Evolutionary conservation across 805 yeast species (phyloP), one percentile per base, ranked within the genome.

Genomic region (Cyberlindnera galapagoensis): DNA sequence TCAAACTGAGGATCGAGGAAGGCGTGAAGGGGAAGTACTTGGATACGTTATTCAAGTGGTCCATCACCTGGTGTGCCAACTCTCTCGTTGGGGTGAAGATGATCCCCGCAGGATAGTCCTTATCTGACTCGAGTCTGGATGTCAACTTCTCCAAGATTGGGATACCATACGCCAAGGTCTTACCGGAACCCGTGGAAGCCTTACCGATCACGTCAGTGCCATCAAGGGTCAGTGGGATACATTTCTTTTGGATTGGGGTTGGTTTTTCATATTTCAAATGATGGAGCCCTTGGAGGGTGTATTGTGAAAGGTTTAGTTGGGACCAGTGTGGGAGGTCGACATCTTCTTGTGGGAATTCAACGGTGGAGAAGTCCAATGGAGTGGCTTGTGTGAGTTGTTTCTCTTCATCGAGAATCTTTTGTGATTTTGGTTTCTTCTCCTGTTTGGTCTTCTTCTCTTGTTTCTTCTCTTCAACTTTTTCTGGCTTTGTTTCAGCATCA

Each of bases 131-230:
- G 11, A 21, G n/a, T 29, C 32, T 22, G 6, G 56, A 35, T 13
- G 76, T 46, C 37, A 73, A 70, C 38, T 67, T 72, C 51, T 90
- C 95, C 39, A 92, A 56, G 18, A 94, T 79, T 8, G 98, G 97
- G 18, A 92, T 74, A 28, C 96, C 96, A 56, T 85, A 92, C 0
- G 98, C 99, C 36, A 88, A 63, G 0, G 98, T 92, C 54, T 92
- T 92, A 67, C 98, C 98, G 1, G 95, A 84, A 55, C 98, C 98
- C 1, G 98, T 92, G 9, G 92, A 80, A 11, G 98, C 98, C 52
- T 90, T 92, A 34, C 98, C 98, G 43, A 92, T 77, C 4, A 92
- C 73, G 58, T 92, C 97, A 21, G 66, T 68, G 6, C 88, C 94
- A 18, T 66, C 63, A 10, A 85, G 37, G 3, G 90, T 85, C 18